These are phyloP conservation scores for Coniophora puteana DNA, from an alignment of 1,284 basidiomycete genomes.

Conservation along the genomic window DNA sequence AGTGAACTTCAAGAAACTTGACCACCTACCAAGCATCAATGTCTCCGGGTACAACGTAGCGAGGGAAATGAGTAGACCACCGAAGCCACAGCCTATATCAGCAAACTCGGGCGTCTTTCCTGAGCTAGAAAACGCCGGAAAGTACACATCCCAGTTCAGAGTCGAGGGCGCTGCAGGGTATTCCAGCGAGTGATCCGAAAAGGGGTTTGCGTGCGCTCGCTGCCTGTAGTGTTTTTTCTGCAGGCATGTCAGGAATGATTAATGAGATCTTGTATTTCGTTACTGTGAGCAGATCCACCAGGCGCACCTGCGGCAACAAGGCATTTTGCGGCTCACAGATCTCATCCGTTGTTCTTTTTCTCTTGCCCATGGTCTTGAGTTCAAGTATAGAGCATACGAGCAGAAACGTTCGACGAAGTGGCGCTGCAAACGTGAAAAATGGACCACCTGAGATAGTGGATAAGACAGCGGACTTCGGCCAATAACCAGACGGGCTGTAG, in stretches of 20 bases:
- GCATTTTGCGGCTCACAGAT: background rate
- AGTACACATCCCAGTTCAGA: constrained; percentile 88
- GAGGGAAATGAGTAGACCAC: constrained; percentile 88
- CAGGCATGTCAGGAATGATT: too few species aligned
- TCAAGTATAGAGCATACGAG: too few species aligned
- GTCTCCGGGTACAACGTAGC: constrained; percentile 91
- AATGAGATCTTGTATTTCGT: background rate
- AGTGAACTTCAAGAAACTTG: too few species aligned
- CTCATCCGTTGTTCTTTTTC: too few species aligned
- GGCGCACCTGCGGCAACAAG: background rate
- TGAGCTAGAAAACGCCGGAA: constrained; percentile 63
- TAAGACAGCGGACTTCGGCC: too few species aligned
- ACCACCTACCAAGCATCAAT: constrained; percentile 84
- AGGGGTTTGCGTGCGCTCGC: constrained; percentile 97
- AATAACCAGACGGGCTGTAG: too few species aligned
- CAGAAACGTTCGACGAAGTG: too few species aligned
- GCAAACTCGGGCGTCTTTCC: constrained; percentile 86
- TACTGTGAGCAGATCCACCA: background rate
- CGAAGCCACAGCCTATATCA: constrained; percentile 98
- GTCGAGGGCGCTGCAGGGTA: constrained; percentile 81
- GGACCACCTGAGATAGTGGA: too few species aligned
- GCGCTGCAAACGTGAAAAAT: too few species aligned
- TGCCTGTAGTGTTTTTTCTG: constrained; percentile 98
- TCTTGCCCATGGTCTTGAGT: too few species aligned
- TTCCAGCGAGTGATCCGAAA: constrained; percentile 91